Base-by-base conservation (phyloP, 2,329 filamentous ascomycete genomes). In the Fusarium chlamydosporum region DNA sequence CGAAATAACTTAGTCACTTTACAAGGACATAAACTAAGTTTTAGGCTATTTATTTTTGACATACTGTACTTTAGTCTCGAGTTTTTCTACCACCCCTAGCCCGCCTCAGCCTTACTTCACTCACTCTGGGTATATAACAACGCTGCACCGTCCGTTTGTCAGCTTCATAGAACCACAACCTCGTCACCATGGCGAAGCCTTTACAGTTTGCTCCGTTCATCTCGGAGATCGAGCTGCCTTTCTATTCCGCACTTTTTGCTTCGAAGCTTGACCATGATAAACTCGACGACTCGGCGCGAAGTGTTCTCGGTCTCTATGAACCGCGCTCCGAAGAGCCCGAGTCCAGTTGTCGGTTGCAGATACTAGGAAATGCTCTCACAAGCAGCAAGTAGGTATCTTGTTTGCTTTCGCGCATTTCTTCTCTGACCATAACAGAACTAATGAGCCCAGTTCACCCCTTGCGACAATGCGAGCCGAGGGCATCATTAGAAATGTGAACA, bases 241-340 rank as follows among this genome's bases (percentile, higher is more conserved):
- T 99, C 81, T 99, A 97, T 78, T 91, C 92, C 45, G 91, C 93
- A 7, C 88, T 99, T n/a, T 96, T 96, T 62, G 89, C 91, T 7
- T 92, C 91, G 71, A 99, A 99, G 82, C 93, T 99, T 77, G 94
- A 98, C 79, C 91, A 97, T 86, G 96, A 97, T 82, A 97, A 94
- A 81, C 92, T 99, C 52, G 92, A 97, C 82, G 95, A 97, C 79
- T 97, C 94, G 11, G 92, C 94, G 26, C 92, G 95, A 43, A 90
- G 91, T 63, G 86, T 98, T 4, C 85, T 97, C 31, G 96, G 96
- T 6, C 82, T 97, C 42, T 99, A 99, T 78, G 93, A 97, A 80
- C 89, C 96, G 71, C 91, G 91, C 42, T 84, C 89, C 41, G 91
- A 93, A 72, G 82, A 89, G 38, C 89, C 92, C 1, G 90, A 91